Percentiles rank a stretch among this genome's conserved stretches.
Evolutionary conservation across 2,329 filamentous ascomycete species (phyloP).

Genomic region (Venturia carpophila): DNA sequence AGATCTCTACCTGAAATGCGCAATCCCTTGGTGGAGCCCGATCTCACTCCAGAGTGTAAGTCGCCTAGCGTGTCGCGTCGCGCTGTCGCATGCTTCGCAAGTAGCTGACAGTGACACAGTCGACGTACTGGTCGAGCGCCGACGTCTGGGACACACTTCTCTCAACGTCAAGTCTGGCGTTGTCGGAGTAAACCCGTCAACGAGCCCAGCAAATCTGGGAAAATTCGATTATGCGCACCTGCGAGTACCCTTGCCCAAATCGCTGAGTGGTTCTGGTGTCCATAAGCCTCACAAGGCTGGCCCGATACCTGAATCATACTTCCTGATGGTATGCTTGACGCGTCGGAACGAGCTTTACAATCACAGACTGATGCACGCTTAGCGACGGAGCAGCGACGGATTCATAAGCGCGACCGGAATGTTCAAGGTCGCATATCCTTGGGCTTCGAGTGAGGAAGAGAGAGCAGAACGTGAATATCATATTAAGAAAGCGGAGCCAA

Average conservation of each 20-base stretch:
- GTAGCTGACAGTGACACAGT: conserved; percentile 27
- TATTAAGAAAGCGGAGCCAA: conserved; percentile 58
- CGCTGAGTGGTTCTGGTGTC: conserved; percentile 79
- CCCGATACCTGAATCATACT: conserved; percentile 77
- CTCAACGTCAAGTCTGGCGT: conserved; percentile 74
- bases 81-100: conserved; percentile 19
- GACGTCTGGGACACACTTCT: conserved; percentile 87
- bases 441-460: conserved; percentile 64
- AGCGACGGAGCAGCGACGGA: conserved; percentile 76
- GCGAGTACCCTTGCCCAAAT: conserved; percentile 83
- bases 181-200: conserved; percentile 60
- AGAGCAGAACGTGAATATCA: conserved; percentile 73
- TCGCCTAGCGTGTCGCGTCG: conserved; percentile 26
- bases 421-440: conserved; percentile 86
- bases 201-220: conserved; percentile 65
- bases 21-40: conserved; percentile 57
- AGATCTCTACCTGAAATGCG: conserved; percentile 51
- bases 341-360: background rate
- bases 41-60: conserved; percentile 58
- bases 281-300: conserved; percentile 64
- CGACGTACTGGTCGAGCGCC: conserved; percentile 62
- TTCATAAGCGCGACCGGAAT: conserved; percentile 82
- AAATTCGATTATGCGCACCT: conserved; percentile 95
- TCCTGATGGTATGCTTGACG: conserved; percentile 63
- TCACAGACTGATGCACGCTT: conserved; percentile 19